Conservation (phyloP, 768 basidiomycete genomes). For the Saitozyma podzolica region DNA sequence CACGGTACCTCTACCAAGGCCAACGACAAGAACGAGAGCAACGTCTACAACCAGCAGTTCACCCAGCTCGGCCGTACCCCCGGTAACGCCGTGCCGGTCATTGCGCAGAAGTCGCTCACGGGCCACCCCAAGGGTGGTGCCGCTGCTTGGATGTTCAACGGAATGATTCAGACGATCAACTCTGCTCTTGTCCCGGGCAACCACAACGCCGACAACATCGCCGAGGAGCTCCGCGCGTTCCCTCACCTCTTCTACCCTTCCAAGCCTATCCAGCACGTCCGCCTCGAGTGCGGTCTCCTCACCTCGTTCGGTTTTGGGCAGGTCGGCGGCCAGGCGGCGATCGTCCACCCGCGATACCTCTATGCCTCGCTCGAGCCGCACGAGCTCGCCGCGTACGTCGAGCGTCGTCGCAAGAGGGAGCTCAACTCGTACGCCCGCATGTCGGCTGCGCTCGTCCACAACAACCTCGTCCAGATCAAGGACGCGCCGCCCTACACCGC, state of each 20-base stretch:
- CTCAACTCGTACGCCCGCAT: slow-evolving; percentile 55
- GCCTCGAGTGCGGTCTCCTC: slow-evolving; percentile 59
- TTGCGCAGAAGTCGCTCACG: slow-evolving; percentile 95
- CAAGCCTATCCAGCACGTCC: slow-evolving; percentile 90
- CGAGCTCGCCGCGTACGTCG: slow-evolving; percentile 74
- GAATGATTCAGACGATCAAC: slow-evolving; percentile 78
- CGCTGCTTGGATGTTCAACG: slow-evolving; percentile 96
- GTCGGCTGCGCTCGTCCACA: slow-evolving; percentile 94
- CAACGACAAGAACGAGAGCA: slow-evolving; percentile 95
- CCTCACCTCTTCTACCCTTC: slow-evolving; percentile 96
- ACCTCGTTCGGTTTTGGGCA: slow-evolving; percentile 81
- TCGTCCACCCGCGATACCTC: slow-evolving; percentile 87
- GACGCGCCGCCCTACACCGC: slow-evolving; percentile 82
- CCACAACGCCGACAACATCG: slow-evolving; percentile 87
- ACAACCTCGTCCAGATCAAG: slow-evolving; percentile 91
- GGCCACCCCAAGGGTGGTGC: slow-evolving; percentile 99
- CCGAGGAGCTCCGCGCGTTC: slow-evolving; percentile 75
- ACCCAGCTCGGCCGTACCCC: slow-evolving; percentile 81
- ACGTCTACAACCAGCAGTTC: slow-evolving; percentile 95
- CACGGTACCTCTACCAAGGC: slow-evolving; percentile 58
- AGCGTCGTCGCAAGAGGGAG: slow-evolving; percentile 64
- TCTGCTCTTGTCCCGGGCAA: slow-evolving; percentile 92
- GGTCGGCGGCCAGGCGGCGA: slow-evolving; percentile 87
- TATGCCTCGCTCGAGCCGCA: slow-evolving; percentile 78
- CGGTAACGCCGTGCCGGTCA: slow-evolving; percentile 95